Evolutionary conservation across 257 asterid species (phyloP), one percentile per base, ranked within the genome.

Genomic region (Fraxinus pennsylvanica): DNA sequence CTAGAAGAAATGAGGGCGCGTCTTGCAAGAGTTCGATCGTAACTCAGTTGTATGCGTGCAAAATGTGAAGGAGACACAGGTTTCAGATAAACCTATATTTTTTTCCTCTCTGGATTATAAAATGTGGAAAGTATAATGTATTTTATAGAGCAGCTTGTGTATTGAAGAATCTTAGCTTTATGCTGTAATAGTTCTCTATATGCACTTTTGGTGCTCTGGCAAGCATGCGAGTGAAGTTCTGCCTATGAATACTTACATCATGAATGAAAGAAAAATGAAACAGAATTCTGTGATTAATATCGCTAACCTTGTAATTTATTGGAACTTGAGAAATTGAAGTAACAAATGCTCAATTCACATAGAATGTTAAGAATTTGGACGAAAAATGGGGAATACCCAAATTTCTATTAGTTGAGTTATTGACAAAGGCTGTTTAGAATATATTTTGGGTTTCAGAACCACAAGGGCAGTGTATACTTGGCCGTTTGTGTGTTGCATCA

Each of bases 1-100:
- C 76, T 96, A 25, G 99, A 96, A 87, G 94, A 86, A 73, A 92
- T 96, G 69, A 83, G 99, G 83, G 99, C 94, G n/a, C 97, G 99
- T 1, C 97, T 96, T 1, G 97, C 92, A 38, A 89, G 89, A 82
- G 96, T 93, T 75, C 89, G 99, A 76, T 96, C 98, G 19, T 96
- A 87, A 84, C 45, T 68, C 33, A 3, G 10, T 9, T 41, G 47
- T 9, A 9, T 41, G 47, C 0, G 14, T 41, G 47, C 15, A 10
- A 41, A 9, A 39, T 39, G 45, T 8, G 12, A 39, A 39, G 45
- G 45, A 9, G 45, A 39, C 2, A 39, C 45, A 0, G 12, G 13
- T 38, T 38, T 38, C 9, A 38, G 43, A 38, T 38, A 39, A 39
- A 39, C 45, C 45, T 8, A 39, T 39, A 39, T 25, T 21, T 5